A percentile compares a stretch with the other conserved stretches of the same genome.
Conservation (phyloP, 192 early-diverging fungal species). For the Entomortierella lignicola region DNA sequence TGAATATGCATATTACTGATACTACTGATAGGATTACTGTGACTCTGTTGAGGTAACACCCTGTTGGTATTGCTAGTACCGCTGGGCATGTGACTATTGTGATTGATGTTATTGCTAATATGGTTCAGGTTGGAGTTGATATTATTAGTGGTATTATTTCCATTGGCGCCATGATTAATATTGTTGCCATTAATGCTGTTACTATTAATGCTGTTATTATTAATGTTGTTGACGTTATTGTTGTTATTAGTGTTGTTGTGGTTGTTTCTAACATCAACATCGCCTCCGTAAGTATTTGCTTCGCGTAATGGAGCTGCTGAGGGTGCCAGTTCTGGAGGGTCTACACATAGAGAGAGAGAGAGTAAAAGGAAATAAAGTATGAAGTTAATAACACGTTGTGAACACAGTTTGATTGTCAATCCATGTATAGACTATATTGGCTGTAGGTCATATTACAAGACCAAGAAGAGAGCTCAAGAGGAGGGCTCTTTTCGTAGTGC, state of each 20-base stretch:
- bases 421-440: background rate
- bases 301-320: constrained; percentile 5
- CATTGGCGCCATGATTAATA: too few species aligned
- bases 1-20: constrained; percentile 44
- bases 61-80: constrained; percentile 12
- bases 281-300: constrained; percentile 2
- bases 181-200: background rate
- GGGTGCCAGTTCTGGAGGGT: constrained; percentile 20
- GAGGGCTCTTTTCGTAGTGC: background rate
- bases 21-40: constrained; percentile 6
- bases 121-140: background rate
- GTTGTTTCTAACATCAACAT: background rate
- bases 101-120: constrained; percentile 6
- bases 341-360: background rate
- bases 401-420: background rate
- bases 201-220: background rate
- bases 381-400: background rate
- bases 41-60: constrained; percentile 15
- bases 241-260: background rate
- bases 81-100: constrained; percentile 5
- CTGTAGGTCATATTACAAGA: too few species aligned
- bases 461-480: background rate
- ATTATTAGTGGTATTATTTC: background rate
- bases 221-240: constrained; percentile 1
- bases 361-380: background rate